Conservation (phyloP, 768 basidiomycete genomes). For the Suillus weaverae region DNA sequence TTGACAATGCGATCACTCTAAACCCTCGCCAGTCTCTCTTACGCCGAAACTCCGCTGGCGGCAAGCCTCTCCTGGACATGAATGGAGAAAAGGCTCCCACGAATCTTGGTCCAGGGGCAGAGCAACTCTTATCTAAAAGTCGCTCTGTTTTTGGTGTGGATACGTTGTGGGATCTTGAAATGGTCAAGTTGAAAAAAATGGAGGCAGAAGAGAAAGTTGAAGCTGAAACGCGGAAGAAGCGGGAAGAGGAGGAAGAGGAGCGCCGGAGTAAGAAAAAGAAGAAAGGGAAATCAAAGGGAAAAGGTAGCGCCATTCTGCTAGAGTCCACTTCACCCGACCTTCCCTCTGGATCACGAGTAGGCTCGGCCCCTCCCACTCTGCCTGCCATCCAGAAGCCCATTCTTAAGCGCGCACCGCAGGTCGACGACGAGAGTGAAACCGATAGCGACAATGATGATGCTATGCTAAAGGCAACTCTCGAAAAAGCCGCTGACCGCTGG, state of each 20-base stretch:
- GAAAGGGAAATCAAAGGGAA: conserved; percentile 46
- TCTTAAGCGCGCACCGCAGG: conserved; percentile 29
- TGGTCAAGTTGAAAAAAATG: conserved; percentile 76
- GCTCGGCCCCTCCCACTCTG: conserved; percentile 30
- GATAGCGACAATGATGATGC: conserved; percentile 45
- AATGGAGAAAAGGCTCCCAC: conserved; percentile 40
- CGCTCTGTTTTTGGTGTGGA: conserved; percentile 93
- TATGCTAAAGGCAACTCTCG: conserved; percentile 23
- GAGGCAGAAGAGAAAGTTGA: conserved; percentile 66
- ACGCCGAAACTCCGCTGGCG: conserved; percentile 51
- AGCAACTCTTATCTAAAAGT: conserved; percentile 40
- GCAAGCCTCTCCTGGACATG: conserved; percentile 69
- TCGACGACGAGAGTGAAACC: conserved; percentile 44
- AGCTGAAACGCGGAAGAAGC: conserved; percentile 48
- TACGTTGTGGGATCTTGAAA: conserved; percentile 89
- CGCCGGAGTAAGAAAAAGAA: conserved; percentile 40
- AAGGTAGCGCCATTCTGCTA: conserved; percentile 38
- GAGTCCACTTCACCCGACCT: conserved; percentile 36
- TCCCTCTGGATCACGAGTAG: conserved; percentile 15
- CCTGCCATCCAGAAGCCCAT: conserved; percentile 37
- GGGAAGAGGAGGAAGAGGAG: conserved; percentile 47
- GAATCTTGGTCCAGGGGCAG: conserved; percentile 32
- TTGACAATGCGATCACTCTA: conserved; percentile 42
- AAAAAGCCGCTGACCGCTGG: conserved; percentile 38
- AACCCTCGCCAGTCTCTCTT: conserved; percentile 32